Evolutionary conservation across 2,329 filamentous ascomycete species (phyloP).

Genomic region (Colletotrichum sp.): DNA sequence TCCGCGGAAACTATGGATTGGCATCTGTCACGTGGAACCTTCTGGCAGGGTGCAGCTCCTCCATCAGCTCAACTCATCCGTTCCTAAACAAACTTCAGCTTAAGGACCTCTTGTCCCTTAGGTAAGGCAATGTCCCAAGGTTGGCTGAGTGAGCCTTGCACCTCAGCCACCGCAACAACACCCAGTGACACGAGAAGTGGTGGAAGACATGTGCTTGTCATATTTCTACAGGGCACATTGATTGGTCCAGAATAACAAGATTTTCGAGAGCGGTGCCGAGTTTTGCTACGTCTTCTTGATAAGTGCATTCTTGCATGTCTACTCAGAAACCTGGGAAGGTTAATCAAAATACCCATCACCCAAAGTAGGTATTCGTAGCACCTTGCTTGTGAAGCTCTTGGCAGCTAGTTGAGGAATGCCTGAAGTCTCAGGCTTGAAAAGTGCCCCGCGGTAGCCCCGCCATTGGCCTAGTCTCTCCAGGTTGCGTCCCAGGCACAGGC

Average conservation of each 20-base stretch:
- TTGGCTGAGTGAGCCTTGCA: not conserved
- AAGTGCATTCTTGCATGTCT: not conserved
- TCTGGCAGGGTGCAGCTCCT: not conserved
- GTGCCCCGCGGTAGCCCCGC: conserved; percentile 22
- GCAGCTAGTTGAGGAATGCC: not conserved
- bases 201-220: not conserved
- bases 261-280: not conserved
- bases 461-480: not conserved
- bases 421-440: not conserved
- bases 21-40: not conserved
- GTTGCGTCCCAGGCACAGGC: conserved; percentile 7
- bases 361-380: not conserved
- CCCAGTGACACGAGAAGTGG: not conserved
- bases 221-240: not conserved
- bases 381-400: not conserved
- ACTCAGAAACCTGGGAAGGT: not conserved
- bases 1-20: not conserved
- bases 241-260: not conserved
- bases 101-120: not conserved
- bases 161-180: not conserved
- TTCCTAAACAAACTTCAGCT: not conserved
- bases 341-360: not conserved
- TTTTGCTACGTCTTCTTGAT: not conserved
- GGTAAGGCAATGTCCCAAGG: not conserved
- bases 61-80: not conserved